phyloP scores from a whole-genome alignment of 257 asterid species.

The Petunia axillaris region DNA sequence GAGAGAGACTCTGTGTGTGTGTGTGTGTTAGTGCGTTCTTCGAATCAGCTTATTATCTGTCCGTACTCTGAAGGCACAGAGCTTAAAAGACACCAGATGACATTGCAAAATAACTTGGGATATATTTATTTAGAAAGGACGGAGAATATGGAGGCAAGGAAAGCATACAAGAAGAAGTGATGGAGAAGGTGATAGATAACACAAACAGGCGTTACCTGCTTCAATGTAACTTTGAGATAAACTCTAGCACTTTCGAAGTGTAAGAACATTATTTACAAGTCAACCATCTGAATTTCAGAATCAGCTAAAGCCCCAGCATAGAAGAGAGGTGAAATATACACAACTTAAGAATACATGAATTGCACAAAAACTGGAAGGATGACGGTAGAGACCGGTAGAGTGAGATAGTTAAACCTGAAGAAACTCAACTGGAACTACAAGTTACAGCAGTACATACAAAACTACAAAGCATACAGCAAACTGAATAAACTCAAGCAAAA shows the following conservation, averaged over 20 bases:
- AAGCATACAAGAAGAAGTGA: background rate
- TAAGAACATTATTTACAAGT: background rate
- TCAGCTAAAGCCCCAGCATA: constrained; percentile 11
- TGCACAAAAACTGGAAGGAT: background rate
- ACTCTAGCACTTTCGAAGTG: background rate
- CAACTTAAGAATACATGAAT: background rate
- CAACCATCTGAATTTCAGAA: constrained; percentile 9
- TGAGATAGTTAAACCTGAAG: constrained; percentile 3
- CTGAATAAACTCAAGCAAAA: constrained; percentile 19
- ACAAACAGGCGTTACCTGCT: background rate
- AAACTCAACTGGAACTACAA: background rate
- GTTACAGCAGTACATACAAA: background rate
- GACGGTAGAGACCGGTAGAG: background rate
- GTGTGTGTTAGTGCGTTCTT: background rate
- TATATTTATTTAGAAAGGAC: constrained; percentile 7
- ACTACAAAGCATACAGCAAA: constrained; percentile 17
- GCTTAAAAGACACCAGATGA: background rate
- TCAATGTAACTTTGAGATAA: background rate
- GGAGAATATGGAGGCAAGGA: background rate
- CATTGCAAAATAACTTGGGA: background rate
- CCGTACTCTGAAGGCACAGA: background rate
- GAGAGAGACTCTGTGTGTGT: background rate
- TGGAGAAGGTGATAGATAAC: constrained; percentile 8
- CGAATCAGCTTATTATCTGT: background rate
- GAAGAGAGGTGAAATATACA: background rate